Evolutionary conservation across 148 eudicot genomes (phyloP), one percentile per base, ranked within the genome.

Genomic region (Nyssa sinensis): DNA sequence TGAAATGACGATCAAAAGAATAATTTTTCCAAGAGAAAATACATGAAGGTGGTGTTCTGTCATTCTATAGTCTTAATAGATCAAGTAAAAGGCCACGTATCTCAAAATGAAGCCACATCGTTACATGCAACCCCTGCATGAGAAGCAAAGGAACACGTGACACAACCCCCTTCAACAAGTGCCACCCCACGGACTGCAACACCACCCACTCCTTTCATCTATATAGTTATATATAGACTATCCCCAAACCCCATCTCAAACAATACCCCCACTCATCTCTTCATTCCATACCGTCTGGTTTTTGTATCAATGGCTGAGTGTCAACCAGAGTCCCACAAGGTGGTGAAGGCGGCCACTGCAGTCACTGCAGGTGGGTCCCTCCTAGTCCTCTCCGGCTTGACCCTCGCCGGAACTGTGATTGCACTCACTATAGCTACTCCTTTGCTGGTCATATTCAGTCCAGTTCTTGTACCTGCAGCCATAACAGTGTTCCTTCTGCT

Each of bases 391-490:
- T 78, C 84, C 0, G 88, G 79, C 5, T 62, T 86, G 0, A 83
- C 77, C 16, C 53, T 78, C 0, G 82, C 86, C 0, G 93, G 77
- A n/a, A 86, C 88, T 0, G 88, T 89, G 19, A 80, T 89, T 0
- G 83, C 80, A 23, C 79, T 87, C 2, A 78, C 82, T 0, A 3
- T 89, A 4, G 93, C 85, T 11, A 89, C 90, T 0, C 90, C 92
- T 7, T 37, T 88, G 49, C 55, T 86, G 60, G 89, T 88, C 27
- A 80, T 88, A 9, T 88, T 84, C 80, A 89, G 88, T 75, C 93
- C 93, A 34, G 90, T 87, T 21, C 64, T 87, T 13, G 90, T 88
- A 3, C 96, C 96, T 0, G 91, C 93, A 0, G 87, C 77, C 0
- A 84, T 88, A 1, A 70, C 88, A 0, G 69, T 81, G 10, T 81